phyloP scores from a whole-genome alignment of 176 grass and related monocot genomes.

The Coix lacrymajobi region DNA sequence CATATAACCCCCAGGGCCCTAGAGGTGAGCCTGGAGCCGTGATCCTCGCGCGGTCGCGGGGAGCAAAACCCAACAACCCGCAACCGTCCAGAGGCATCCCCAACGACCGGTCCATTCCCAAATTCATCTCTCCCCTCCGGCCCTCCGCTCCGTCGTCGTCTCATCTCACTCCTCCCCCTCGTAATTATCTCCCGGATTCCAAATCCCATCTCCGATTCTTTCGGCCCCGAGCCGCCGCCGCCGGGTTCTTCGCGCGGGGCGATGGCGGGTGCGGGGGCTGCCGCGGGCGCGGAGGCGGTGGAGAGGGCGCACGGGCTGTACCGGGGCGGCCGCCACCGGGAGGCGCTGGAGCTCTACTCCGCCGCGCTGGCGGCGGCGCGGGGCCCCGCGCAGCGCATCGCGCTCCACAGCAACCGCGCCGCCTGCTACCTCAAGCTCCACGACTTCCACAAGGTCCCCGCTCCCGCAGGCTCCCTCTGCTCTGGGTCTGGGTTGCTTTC shows the following conservation, averaged over 20 bases:
- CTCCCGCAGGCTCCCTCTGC: neutral
- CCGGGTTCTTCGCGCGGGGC: neutral
- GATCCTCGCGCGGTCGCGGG: constrained; percentile 19
- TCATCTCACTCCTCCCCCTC: neutral
- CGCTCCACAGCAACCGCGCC: constrained; percentile 93
- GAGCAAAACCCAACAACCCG: constrained; percentile 43
- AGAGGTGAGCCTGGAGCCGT: neutral
- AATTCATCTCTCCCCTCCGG: constrained; percentile 32
- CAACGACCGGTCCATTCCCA: constrained; percentile 23
- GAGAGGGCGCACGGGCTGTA: constrained; percentile 89
- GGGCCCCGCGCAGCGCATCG: constrained; percentile 72
- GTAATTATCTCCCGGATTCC: constrained; percentile 7
- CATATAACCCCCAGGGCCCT: neutral
- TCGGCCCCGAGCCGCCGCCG: neutral
- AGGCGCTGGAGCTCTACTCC: constrained; percentile 82
- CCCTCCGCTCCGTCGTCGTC: neutral
- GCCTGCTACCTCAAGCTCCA: constrained; percentile 97
- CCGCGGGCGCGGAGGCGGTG: constrained; percentile 27
- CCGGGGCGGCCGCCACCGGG: constrained; percentile 73
- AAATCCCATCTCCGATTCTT: neutral
- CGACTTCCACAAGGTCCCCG: constrained; percentile 66
- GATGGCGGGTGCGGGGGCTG: neutral
- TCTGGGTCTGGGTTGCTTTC: neutral
- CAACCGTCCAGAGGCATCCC: neutral
- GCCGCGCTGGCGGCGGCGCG: constrained; percentile 72